These are phyloP conservation scores for Odontarrhena argentea DNA, from an alignment of 345 rosid genomes.

Conservation along the genomic window DNA sequence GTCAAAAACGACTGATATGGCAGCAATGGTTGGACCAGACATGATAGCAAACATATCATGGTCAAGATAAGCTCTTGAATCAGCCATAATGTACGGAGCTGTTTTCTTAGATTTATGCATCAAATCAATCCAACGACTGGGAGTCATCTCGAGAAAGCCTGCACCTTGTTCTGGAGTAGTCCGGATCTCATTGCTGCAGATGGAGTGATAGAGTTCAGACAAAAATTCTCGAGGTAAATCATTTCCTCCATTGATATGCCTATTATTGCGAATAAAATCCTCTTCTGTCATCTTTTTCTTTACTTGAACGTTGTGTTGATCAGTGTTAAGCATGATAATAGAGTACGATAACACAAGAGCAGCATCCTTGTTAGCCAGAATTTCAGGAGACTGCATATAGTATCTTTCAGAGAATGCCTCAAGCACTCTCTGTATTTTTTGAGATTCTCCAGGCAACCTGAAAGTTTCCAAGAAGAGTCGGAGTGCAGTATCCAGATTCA, in stretches of 20 bases:
- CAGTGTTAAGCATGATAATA: conserved; percentile 95
- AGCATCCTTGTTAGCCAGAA: conserved; percentile 95
- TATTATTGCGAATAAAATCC: conserved; percentile 91
- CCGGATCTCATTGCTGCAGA: conserved; percentile 97
- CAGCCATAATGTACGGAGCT: conserved; percentile 76
- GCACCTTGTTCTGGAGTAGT: conserved; percentile 94
- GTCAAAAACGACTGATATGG: conserved; percentile 97
- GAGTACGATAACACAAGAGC: conserved; percentile 93
- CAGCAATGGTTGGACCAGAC: conserved; percentile 99
- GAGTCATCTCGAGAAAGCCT: conserved; percentile 94
- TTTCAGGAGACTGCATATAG: conserved; percentile 90
- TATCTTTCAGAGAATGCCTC: conserved; percentile 99
- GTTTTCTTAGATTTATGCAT: conserved; percentile 95
- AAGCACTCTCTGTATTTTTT: conserved; percentile 95
- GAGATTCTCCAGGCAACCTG: conserved; percentile 97
- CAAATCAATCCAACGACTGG: conserved; percentile 99
- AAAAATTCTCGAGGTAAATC: conserved; percentile 90
- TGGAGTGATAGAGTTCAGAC: conserved; percentile 81
- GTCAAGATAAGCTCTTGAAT: conserved; percentile 87
- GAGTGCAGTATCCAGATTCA: conserved; percentile 95
- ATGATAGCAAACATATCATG: conserved; percentile 98
- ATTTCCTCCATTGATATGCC: conserved; percentile 90
- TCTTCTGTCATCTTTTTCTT: conserved; percentile 99
- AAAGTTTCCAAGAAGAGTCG: conserved; percentile 92
- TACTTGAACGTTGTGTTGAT: conserved; percentile 96